Percentiles rank a stretch among this genome's conserved stretches.
These are phyloP conservation scores for Suhomyces taliae DNA, from an alignment of 1,139 yeast species.

Conservation along the genomic window DNA sequence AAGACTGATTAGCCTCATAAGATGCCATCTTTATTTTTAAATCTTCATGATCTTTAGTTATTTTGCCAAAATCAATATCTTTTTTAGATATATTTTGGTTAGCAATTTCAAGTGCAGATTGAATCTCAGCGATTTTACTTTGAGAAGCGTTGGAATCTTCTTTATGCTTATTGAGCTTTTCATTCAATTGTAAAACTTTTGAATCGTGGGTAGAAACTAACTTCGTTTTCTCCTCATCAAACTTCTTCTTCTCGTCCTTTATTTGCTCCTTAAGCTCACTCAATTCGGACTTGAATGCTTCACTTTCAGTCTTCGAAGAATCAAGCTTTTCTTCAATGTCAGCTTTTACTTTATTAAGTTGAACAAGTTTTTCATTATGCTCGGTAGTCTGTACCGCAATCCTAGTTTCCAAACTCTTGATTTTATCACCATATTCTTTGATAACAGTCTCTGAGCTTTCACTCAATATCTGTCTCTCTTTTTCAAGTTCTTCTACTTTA, in stretches of 20 bases:
- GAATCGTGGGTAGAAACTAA: not conserved
- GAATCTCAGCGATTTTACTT: not conserved
- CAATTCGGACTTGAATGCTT: not conserved
- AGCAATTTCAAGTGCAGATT: not conserved
- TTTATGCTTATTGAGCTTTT: not conserved
- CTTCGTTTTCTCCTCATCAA: conserved; percentile 3
- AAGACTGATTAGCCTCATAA: not conserved
- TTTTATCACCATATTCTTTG: conserved; percentile 49
- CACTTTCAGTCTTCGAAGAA: not conserved
- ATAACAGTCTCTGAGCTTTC: conserved; percentile 51
- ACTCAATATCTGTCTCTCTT: conserved; percentile 47
- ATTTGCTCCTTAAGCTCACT: conserved; percentile 1
- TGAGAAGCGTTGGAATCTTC: conserved; percentile 1
- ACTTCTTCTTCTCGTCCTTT: not conserved
- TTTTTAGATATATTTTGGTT: not conserved
- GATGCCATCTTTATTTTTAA: not conserved
- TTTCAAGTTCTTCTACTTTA: conserved; percentile 47
- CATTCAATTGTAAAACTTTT: not conserved
- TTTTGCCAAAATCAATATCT: not conserved
- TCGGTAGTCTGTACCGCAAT: conserved; percentile 14
- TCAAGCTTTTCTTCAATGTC: conserved; percentile 8
- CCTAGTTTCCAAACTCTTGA: conserved; percentile 26
- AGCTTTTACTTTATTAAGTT: conserved; percentile 10
- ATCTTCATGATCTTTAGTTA: not conserved
- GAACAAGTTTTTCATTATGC: conserved; percentile 12